Conservation (phyloP, 345 rosid species). For the Anacardium occidentale region DNA sequence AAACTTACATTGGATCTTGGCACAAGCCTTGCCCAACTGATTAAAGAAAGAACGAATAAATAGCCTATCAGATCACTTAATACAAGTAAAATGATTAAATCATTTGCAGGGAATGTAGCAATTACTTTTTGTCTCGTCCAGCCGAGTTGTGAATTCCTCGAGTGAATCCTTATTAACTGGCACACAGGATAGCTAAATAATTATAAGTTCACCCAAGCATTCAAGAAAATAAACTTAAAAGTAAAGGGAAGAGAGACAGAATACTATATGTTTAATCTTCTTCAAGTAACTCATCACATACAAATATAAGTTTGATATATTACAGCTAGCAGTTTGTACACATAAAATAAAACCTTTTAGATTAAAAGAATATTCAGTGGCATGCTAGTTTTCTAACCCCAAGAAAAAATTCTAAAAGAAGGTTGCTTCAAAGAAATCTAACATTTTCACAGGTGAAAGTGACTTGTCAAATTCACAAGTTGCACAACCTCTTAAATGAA, state of each 20-base stretch:
- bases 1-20: conserved; percentile 21
- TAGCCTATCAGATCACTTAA: conserved; percentile 9
- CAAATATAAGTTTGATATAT: neutral
- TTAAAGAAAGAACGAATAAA: conserved; percentile 13
- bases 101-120: neutral
- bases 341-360: neutral
- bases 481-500: too few species aligned
- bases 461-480: conserved; percentile 1
- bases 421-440: neutral
- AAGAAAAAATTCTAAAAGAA: too few species aligned
- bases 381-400: neutral
- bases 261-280: neutral
- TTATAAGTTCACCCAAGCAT: conserved; percentile 3
- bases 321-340: neutral
- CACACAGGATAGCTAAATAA: conserved; percentile 13
- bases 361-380: neutral
- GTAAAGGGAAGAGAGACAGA: neutral
- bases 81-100: neutral
- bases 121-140: conserved; percentile 73
- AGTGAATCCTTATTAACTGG: conserved; percentile 48
- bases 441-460: neutral
- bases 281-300: neutral
- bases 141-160: conserved; percentile 46
- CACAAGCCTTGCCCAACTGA: conserved; percentile 20
- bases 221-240: neutral